A percentile compares a stretch with the other conserved stretches of the same genome.
phyloP scores from a whole-genome alignment of 495 filamentous ascomycete species.

The Penicillium samsonianum region DNA sequence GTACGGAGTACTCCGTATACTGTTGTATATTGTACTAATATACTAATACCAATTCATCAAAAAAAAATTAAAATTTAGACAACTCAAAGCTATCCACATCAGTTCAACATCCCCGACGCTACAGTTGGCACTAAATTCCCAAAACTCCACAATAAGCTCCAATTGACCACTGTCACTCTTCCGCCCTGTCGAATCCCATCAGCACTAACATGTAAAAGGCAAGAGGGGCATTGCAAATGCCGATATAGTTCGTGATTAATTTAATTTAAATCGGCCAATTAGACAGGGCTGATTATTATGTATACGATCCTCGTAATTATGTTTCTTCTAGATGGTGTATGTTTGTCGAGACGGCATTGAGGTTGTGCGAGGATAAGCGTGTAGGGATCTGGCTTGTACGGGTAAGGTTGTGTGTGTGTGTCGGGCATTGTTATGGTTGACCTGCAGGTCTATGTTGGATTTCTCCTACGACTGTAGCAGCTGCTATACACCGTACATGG shows the following conservation, averaged over 20 bases:
- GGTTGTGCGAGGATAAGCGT: background rate
- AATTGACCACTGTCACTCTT: background rate
- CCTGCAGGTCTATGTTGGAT: background rate
- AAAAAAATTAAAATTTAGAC: too few relatives aligned
- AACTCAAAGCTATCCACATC: too few relatives aligned
- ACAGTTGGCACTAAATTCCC: background rate
- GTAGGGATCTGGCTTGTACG: slow-evolving; percentile 1
- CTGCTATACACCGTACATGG: background rate
- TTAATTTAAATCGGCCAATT: background rate
- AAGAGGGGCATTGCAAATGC: background rate
- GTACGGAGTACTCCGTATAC: too few relatives aligned
- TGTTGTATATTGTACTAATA: too few relatives aligned
- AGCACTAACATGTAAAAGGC: slow-evolving; percentile 1
- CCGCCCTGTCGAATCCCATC: slow-evolving; percentile 9
- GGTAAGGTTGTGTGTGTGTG: background rate
- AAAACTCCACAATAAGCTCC: background rate
- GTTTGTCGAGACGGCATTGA: background rate
- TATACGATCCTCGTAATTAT: too few relatives aligned
- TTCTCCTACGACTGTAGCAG: background rate
- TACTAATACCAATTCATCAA: too few relatives aligned
- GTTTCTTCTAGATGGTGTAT: background rate
- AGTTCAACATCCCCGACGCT: slow-evolving; percentile 3
- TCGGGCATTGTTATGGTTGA: background rate
- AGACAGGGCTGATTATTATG: background rate
- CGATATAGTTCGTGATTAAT: background rate